phyloP scores from a whole-genome alignment of 768 basidiomycete species.

The Boletus fagicola region DNA sequence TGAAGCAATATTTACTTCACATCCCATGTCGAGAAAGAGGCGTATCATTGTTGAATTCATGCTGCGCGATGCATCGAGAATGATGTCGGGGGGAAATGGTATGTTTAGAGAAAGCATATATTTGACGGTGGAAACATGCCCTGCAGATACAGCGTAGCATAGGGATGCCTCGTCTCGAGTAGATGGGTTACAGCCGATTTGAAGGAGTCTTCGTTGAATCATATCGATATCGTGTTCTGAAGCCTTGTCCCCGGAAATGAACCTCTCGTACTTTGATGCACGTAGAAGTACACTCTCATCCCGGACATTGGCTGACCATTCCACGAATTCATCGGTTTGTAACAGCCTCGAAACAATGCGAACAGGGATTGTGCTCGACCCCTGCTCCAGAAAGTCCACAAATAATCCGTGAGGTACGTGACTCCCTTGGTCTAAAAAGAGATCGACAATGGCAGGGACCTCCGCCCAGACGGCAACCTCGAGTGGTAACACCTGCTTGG shows the following conservation, averaged over 20 bases:
- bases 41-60: neutral
- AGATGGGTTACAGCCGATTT: slow-evolving; percentile 1
- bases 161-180: neutral
- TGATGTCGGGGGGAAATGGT: slow-evolving; percentile 1
- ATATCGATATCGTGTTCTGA: neutral
- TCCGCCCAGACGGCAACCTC: neutral
- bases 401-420: neutral
- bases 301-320: neutral
- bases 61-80: neutral
- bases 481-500: neutral
- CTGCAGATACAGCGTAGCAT: neutral
- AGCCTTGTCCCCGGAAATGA: neutral
- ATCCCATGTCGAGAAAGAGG: neutral
- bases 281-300: neutral
- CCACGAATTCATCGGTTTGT: slow-evolving; percentile 9
- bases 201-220: slow-evolving; percentile 7
- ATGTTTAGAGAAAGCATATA: neutral
- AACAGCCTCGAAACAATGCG: neutral
- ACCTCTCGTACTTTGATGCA: neutral
- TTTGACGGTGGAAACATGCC: slow-evolving; percentile 3
- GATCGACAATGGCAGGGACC: neutral
- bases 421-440: neutral
- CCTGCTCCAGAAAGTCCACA: accelerated
- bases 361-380: neutral
- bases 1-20: neutral